Base-by-base conservation (phyloP, 2,329 filamentous ascomycete species). In the Neocatenulostroma microsporum region DNA sequence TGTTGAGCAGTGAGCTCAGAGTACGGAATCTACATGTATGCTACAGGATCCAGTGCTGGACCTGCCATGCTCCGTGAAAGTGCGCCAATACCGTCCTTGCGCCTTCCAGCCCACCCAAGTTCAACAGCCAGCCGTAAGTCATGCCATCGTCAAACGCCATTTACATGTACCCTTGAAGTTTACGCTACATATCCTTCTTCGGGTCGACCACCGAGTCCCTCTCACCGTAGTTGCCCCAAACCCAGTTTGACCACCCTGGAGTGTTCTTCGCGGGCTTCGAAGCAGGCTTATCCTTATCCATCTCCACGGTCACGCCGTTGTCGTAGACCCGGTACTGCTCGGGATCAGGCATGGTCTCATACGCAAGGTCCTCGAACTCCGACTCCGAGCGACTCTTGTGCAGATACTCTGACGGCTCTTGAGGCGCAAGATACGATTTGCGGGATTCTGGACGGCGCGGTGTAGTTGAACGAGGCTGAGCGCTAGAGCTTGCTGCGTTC, bases 361-460 rank as follows among this genome's bases (percentile, higher is more conserved):
- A 59, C 9, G 49, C 54, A 3, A 61, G 47, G 36, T 61, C 57
- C 40, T 94, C 87, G 55, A 95, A 95, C 50, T 94, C 89, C 14
- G 75, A 76, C 57, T 94, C 87, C 58, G 84, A 93, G 46, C 79
- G 78, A 55, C 84, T 89, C 65, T 89, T 89, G 51, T 76, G 81
- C 51, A 94, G 63, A 3, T 68, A 76, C 43, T 58, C 53, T 6
- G 29, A 31, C 4, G 42, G 50, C 8, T 49, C 45, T 13, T 40
- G 35, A 10, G 45, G 41, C 9, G 48, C 43, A 11, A 50, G 48
- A 40, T 52, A 53, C 7, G 50, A 46, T 37, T 56, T 57, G 14
- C 54, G 49, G 12, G 49, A 47, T 3, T 49, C 46, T 13, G 49
- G 48, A 12, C 37, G 46, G 15, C 47, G 49, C 4, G 50, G 47